Evolutionary conservation across 2,329 filamentous ascomycete genomes (phyloP).

Genomic region (Cladophialophora carrionii): DNA sequence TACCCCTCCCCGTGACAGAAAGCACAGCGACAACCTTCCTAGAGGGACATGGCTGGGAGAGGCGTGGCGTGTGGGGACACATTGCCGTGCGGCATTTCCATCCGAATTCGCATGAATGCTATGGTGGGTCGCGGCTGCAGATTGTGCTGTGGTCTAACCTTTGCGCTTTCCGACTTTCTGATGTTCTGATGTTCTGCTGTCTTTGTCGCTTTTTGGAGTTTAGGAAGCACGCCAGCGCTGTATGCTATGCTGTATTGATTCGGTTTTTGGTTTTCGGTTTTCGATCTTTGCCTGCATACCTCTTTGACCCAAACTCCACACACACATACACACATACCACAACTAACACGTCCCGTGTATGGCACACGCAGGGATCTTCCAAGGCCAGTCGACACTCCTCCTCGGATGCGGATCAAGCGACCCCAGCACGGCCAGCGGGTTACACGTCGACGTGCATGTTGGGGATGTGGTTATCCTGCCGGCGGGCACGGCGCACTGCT

Average conservation of each 20-base stretch:
- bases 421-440: constrained; percentile 19
- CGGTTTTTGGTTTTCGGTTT: too few species aligned
- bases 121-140: constrained; percentile 36
- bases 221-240: too few species aligned
- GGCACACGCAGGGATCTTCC: constrained; percentile 22
- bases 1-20: constrained; percentile 39
- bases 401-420: constrained; percentile 41
- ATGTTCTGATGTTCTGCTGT: too few species aligned
- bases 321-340: too few species aligned
- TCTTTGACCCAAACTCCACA: too few species aligned
- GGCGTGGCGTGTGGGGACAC: constrained; percentile 40
- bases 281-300: too few species aligned
- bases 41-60: constrained; percentile 42
- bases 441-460: constrained; percentile 34
- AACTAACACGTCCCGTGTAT: not conserved
- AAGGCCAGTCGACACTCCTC: constrained; percentile 19
- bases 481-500: constrained; percentile 44
- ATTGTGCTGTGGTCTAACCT: too few species aligned
- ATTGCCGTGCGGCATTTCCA: constrained; percentile 42
- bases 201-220: too few species aligned
- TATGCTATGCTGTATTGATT: too few species aligned
- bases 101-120: constrained; percentile 46
- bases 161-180: too few species aligned
- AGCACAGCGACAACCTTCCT: constrained; percentile 37
- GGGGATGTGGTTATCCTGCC: constrained; percentile 45